Conservation (phyloP, 2,329 filamentous ascomycete genomes). For the Exophiala spinifera region DNA sequence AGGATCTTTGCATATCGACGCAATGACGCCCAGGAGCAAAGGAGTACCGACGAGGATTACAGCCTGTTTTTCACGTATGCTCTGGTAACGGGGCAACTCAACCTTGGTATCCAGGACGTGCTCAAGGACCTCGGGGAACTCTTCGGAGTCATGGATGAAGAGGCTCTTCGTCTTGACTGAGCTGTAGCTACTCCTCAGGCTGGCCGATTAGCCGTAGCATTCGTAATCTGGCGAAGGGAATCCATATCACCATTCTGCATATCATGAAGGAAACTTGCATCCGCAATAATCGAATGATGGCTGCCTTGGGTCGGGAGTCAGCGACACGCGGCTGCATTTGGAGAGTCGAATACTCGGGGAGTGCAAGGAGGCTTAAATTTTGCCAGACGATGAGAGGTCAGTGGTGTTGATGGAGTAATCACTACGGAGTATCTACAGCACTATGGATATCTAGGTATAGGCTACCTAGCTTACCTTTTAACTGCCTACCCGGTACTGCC, state of each 20-base stretch:
- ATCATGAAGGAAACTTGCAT: neutral
- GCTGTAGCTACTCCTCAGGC: too few species aligned
- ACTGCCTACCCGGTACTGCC: too few species aligned
- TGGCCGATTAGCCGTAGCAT: neutral
- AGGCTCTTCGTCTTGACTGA: slow-evolving; percentile 56
- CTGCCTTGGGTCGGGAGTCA: neutral
- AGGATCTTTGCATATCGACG: slow-evolving; percentile 86
- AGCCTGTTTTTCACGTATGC: slow-evolving; percentile 88
- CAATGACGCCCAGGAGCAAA: slow-evolving; percentile 53
- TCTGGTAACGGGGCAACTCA: slow-evolving; percentile 60
- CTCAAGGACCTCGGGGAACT: slow-evolving; percentile 56
- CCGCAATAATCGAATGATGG: neutral
- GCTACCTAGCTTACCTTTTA: too few species aligned
- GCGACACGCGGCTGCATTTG: neutral
- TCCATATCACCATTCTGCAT: neutral
- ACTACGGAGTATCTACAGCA: too few species aligned
- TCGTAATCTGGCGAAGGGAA: neutral
- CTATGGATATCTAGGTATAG: too few species aligned
- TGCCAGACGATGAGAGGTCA: too few species aligned
- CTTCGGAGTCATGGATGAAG: slow-evolving; percentile 61
- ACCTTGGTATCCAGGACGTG: slow-evolving; percentile 54
- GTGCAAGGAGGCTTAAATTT: neutral
- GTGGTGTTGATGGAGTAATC: too few species aligned
- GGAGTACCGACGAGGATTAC: slow-evolving; percentile 64
- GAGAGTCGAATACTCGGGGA: neutral